phyloP scores from a whole-genome alignment of 2,329 filamentous ascomycete genomes.

The Septoria petroselini region DNA sequence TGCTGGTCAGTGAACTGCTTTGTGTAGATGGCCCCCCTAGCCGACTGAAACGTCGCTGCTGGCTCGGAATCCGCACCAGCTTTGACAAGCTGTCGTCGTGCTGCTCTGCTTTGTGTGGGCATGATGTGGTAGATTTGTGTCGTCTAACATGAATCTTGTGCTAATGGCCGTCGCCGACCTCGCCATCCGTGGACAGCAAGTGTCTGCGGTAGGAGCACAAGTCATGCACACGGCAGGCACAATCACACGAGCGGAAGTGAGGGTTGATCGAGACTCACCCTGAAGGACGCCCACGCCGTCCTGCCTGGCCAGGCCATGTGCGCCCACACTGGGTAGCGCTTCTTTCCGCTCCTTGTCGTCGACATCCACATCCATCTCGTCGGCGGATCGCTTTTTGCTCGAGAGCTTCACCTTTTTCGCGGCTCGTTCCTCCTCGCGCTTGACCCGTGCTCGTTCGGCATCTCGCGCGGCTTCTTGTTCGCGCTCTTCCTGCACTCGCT shows the following conservation, averaged over 20 bases:
- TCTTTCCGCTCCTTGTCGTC: slow-evolving; percentile 69
- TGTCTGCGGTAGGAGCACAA: neutral
- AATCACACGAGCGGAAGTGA: neutral
- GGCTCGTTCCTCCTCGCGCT: slow-evolving; percentile 33
- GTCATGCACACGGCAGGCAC: neutral
- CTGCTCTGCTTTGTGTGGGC: too few species aligned
- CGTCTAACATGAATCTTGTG: too few species aligned
- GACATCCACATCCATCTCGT: slow-evolving; percentile 43
- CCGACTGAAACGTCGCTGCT: neutral
- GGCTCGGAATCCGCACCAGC: neutral
- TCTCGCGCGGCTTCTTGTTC: slow-evolving; percentile 50
- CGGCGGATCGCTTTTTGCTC: slow-evolving; percentile 32
- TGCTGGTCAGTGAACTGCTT: slow-evolving; percentile 13
- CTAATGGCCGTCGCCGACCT: too few species aligned
- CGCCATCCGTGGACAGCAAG: too few species aligned
- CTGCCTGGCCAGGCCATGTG: slow-evolving; percentile 62
- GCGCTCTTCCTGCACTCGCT: slow-evolving; percentile 54
- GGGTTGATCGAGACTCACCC: slow-evolving; percentile 43
- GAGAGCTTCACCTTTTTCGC: slow-evolving; percentile 32
- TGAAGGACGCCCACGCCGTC: slow-evolving; percentile 61
- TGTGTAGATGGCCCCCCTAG: neutral
- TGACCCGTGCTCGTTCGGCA: slow-evolving; percentile 42
- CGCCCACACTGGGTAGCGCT: slow-evolving; percentile 60
- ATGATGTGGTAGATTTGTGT: too few species aligned
- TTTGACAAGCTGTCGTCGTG: neutral